phyloP scores from a whole-genome alignment of 208 protist genomes.

The Acanthamoeba castellanii region DNA sequence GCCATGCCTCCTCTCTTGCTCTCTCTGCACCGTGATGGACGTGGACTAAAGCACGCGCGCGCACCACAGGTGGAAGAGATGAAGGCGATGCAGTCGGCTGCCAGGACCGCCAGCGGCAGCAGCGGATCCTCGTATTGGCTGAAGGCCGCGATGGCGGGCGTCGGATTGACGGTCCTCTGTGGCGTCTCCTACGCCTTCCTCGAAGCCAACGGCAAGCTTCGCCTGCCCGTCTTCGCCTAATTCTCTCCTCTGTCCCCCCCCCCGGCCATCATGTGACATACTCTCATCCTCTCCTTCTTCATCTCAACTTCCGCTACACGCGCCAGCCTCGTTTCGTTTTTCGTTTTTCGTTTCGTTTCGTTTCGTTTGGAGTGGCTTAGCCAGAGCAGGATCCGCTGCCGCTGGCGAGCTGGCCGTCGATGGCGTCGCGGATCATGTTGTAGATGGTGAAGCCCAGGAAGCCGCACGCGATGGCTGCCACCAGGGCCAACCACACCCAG shows the following conservation, averaged over 20 bases:
- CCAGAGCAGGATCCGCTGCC: not conserved
- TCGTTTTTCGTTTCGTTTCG: not conserved
- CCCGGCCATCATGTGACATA: too few species aligned
- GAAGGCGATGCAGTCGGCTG: not conserved
- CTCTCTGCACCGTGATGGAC: too few species aligned
- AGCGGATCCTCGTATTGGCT: not conserved
- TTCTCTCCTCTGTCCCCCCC: too few species aligned
- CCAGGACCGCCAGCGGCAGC: not conserved
- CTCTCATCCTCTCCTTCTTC: too few species aligned
- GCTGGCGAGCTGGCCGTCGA: constrained; percentile 21
- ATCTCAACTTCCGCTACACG: too few species aligned
- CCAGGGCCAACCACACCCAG: constrained; percentile 42
- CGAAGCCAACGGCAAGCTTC: not conserved
- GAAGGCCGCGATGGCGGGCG: not conserved
- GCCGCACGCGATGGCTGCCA: not conserved
- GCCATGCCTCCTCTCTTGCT: too few species aligned
- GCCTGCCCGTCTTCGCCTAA: not conserved
- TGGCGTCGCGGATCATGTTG: constrained; percentile 29
- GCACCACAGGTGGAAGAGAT: not conserved
- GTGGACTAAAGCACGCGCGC: too few species aligned
- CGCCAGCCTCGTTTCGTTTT: too few species aligned
- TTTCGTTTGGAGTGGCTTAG: not conserved
- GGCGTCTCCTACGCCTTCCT: not conserved
- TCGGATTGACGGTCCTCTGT: not conserved
- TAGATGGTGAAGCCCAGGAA: constrained; percentile 42